Percentiles rank a stretch among this genome's conserved stretches.
Evolutionary conservation across 129 eudicot species (phyloP).

Genomic region (Solidago caesia): DNA sequence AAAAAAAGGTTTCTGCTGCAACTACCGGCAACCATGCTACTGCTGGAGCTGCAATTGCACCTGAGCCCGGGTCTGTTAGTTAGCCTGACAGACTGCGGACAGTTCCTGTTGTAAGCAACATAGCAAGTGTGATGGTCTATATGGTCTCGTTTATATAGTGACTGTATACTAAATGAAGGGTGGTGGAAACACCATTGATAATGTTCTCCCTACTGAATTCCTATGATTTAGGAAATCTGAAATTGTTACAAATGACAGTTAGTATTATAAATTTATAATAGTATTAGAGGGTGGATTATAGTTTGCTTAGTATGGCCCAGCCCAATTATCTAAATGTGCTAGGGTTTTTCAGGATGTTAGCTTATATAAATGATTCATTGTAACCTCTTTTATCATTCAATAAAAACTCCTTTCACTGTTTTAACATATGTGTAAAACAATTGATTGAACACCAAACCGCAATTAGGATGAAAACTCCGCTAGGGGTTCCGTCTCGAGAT

Average conservation of each 20-base stretch:
- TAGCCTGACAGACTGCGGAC: slow-evolving; percentile 16
- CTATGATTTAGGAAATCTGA: not conserved
- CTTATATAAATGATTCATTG: too few relatives aligned
- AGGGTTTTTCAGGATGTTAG: too few relatives aligned
- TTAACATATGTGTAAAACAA: too few relatives aligned
- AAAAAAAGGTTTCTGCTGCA: slow-evolving; percentile 28
- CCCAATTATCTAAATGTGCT: too few relatives aligned
- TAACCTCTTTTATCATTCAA: too few relatives aligned
- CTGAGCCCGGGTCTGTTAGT: slow-evolving; percentile 24
- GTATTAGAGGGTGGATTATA: too few relatives aligned
- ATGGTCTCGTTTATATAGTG: not conserved
- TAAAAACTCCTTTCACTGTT: too few relatives aligned
- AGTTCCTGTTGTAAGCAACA: not conserved
- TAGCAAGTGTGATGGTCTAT: not conserved
- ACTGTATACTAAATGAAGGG: not conserved
- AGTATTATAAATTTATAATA: not conserved
- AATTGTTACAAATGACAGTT: not conserved
- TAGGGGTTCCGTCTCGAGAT: too few relatives aligned
- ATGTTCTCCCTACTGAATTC: not conserved
- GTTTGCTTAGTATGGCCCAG: too few relatives aligned
- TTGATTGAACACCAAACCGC: too few relatives aligned
- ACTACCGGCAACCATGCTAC: slow-evolving; percentile 20
- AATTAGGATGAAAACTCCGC: too few relatives aligned
- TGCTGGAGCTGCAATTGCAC: slow-evolving; percentile 43
- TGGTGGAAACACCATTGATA: not conserved